Conservation (phyloP, 1,284 basidiomycete species). For the Apiotrichum mycotoxinovorans region DNA sequence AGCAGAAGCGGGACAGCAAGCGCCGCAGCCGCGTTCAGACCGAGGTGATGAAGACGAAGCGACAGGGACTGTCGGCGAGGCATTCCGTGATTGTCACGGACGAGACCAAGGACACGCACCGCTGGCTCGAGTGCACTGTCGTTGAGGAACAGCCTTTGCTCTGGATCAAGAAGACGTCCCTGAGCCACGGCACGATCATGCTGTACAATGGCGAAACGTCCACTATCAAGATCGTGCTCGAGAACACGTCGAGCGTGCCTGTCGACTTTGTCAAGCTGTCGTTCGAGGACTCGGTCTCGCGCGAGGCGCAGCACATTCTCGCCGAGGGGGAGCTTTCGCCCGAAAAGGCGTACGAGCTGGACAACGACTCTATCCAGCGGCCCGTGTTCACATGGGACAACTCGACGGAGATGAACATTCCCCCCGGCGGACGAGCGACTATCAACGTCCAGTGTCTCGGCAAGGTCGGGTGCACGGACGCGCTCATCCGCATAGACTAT, state of each 20-base stretch:
- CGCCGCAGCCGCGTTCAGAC: slow-evolving; percentile 51
- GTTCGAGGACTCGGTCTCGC: slow-evolving; percentile 84
- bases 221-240: slow-evolving; percentile 73
- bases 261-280: slow-evolving; percentile 79
- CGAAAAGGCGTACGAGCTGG: slow-evolving; percentile 85
- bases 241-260: slow-evolving; percentile 76
- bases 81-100: slow-evolving; percentile 5
- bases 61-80: slow-evolving; percentile 34
- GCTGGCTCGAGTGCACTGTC: slow-evolving; percentile 54
- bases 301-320: slow-evolving; percentile 68
- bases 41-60: slow-evolving; percentile 49
- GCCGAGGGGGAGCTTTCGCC: slow-evolving; percentile 74
- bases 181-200: slow-evolving; percentile 87
- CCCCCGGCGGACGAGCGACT: slow-evolving; percentile 66
- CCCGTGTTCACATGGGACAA: slow-evolving; percentile 76
- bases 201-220: slow-evolving; percentile 90
- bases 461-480: slow-evolving; percentile 79
- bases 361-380: slow-evolving; percentile 70
- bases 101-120: slow-evolving; percentile 7
- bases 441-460: slow-evolving; percentile 73
- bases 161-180: slow-evolving; percentile 75
- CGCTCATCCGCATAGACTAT: slow-evolving; percentile 78
- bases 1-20: slow-evolving; percentile 58
- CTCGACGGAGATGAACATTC: slow-evolving; percentile 54
- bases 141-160: slow-evolving; percentile 81